phyloP scores from a whole-genome alignment of 2,329 filamentous ascomycete genomes.

The Scortechinia acanthostroma region DNA sequence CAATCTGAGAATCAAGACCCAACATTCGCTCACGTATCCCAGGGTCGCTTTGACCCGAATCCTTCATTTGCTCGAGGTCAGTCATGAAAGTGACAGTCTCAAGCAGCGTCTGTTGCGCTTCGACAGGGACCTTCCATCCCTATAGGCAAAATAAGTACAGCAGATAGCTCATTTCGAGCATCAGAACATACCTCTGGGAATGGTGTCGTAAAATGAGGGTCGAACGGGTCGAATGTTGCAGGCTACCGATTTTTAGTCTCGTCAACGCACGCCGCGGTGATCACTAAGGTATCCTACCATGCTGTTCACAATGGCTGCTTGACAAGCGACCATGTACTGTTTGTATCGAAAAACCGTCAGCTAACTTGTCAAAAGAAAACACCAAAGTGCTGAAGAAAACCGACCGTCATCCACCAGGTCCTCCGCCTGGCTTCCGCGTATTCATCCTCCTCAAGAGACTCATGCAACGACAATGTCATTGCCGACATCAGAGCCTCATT shows the following conservation, averaged over 20 bases:
- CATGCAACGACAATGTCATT: conserved; percentile 33
- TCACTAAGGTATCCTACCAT: conserved; percentile 17
- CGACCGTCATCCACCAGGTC: conserved; percentile 43
- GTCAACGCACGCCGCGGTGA: no score
- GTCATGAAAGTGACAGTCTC: conserved; percentile 37
- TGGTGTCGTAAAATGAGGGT: conserved; percentile 33
- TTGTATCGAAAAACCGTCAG: conserved; percentile 4
- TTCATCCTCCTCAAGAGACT: conserved; percentile 22
- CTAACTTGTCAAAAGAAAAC: background rate
- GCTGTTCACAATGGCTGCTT: conserved; percentile 40
- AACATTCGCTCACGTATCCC: conserved; percentile 29
- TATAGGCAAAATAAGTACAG: conserved; percentile 7
- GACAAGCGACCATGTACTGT: conserved; percentile 38
- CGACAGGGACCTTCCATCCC: conserved; percentile 17
- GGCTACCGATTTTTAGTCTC: conserved; percentile 16
- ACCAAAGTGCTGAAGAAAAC: conserved; percentile 6
- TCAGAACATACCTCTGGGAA: conserved; percentile 26
- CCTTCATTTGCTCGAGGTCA: conserved; percentile 32
- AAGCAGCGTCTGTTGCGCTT: conserved; percentile 37
- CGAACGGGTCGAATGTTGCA: conserved; percentile 31
- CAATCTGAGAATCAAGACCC: conserved; percentile 30
- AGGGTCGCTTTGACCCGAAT: conserved; percentile 23
- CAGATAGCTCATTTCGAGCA: background rate
- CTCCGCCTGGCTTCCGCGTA: conserved; percentile 35
- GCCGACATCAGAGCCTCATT: conserved; percentile 36